These are phyloP conservation scores for Lotus japonicus DNA, from an alignment of 306 rosid species.

Conservation along the genomic window DNA sequence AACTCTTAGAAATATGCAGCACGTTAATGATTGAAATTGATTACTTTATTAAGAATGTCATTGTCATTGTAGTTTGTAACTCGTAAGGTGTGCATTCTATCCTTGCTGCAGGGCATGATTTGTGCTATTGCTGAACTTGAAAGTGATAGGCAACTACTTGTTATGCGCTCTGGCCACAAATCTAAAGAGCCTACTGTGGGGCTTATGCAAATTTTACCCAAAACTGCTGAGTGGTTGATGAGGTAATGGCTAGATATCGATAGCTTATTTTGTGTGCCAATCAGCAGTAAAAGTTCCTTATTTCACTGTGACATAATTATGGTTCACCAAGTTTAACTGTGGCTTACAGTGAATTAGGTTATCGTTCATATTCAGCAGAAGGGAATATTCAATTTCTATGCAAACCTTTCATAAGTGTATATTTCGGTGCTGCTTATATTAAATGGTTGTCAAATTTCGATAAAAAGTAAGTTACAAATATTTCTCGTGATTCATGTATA, in stretches of 20 bases:
- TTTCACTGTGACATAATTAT: neutral
- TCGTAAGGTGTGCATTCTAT: neutral
- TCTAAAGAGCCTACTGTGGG: slow-evolving; percentile 48
- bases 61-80: neutral
- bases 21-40: neutral
- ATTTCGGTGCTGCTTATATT: slow-evolving; percentile 80
- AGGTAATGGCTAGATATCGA: slow-evolving; percentile 38
- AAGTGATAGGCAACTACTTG: slow-evolving; percentile 77
- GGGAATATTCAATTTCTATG: slow-evolving; percentile 34
- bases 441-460: slow-evolving; percentile 62
- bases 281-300: neutral
- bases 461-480: slow-evolving; percentile 44
- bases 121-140: slow-evolving; percentile 83
- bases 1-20: neutral
- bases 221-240: slow-evolving; percentile 49
- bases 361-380: slow-evolving; percentile 35
- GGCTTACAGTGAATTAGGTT: slow-evolving; percentile 57
- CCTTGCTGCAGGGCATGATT: slow-evolving; percentile 55
- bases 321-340: slow-evolving; percentile 24
- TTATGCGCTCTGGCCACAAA: slow-evolving; percentile 31
- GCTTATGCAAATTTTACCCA: slow-evolving; percentile 66
- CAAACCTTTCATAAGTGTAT: slow-evolving; percentile 61
- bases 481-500: neutral
- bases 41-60: neutral
- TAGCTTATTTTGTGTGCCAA: slow-evolving; percentile 2